Conservation (phyloP, 179 eudicot species). For the Corrigiola litoralis region DNA sequence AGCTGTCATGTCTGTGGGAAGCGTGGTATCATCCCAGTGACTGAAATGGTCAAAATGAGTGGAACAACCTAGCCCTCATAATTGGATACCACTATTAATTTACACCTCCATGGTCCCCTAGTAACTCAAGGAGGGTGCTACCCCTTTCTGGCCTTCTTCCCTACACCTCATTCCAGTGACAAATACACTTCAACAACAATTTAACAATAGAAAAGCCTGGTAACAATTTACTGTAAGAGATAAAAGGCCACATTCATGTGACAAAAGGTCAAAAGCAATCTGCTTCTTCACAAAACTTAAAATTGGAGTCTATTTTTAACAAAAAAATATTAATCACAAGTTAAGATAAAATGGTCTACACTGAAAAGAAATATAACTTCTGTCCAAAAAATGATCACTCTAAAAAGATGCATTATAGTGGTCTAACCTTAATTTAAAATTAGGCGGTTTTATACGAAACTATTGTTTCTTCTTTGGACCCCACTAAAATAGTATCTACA, state of each 20-base stretch:
- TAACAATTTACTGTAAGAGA: not conserved
- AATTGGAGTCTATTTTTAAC: too few species aligned
- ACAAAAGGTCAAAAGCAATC: not conserved
- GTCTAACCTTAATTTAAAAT: too few species aligned
- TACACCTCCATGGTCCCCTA: conserved; percentile 1
- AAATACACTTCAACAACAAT: not conserved
- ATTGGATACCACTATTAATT: conserved; percentile 8
- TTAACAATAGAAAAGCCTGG: too few species aligned
- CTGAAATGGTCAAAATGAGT: conserved; percentile 10
- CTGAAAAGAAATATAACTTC: too few species aligned
- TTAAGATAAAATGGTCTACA: too few species aligned
- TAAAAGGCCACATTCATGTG: not conserved
- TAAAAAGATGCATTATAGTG: too few species aligned
- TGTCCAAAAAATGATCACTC: too few species aligned
- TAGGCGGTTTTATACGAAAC: too few species aligned
- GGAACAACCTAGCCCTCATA: not conserved
- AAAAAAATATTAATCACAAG: too few species aligned
- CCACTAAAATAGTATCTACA: too few species aligned
- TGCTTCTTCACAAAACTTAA: too few species aligned
- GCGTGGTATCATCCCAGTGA: conserved; percentile 1
- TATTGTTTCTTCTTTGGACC: too few species aligned
- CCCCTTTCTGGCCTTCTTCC: not conserved
- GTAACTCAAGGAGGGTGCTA: not conserved
- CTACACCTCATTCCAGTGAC: not conserved
- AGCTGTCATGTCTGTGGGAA: conserved; percentile 26